These are phyloP conservation scores for Xylariaceae sp. DNA, from an alignment of 2,329 filamentous ascomycete genomes.

Conservation along the genomic window DNA sequence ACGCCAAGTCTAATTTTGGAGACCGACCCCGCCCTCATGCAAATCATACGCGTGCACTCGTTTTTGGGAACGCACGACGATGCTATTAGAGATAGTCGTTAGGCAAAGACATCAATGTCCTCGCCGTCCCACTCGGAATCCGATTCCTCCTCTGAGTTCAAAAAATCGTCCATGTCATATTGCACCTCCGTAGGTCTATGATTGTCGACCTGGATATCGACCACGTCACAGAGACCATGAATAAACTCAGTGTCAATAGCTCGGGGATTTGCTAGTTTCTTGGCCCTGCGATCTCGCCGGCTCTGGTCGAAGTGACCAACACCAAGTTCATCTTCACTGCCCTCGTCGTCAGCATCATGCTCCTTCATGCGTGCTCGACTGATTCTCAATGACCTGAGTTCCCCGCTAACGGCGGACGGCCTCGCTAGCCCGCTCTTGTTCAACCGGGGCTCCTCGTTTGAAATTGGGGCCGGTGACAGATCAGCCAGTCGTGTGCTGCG, in stretches of 20 bases:
- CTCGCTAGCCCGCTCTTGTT: constrained; percentile 15
- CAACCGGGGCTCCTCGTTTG: constrained; percentile 9
- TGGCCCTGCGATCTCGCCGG: constrained; percentile 15
- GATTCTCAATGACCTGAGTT: constrained; percentile 25
- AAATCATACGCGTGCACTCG: constrained; percentile 5
- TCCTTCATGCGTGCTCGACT: constrained; percentile 24
- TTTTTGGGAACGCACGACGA: neutral
- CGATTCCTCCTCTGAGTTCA: constrained; percentile 57
- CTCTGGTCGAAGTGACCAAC: constrained; percentile 13
- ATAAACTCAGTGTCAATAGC: constrained; percentile 41
- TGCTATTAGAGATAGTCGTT: neutral
- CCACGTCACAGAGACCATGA: constrained; percentile 71
- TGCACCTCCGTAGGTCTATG: constrained; percentile 70
- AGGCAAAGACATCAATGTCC: constrained; percentile 29
- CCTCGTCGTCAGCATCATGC: constrained; percentile 39
- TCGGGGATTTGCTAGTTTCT: constrained; percentile 14
- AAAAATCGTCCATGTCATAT: constrained; percentile 72
- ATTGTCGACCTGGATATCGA: constrained; percentile 76
- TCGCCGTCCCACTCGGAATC: constrained; percentile 61
- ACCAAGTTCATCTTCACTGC: constrained; percentile 39
- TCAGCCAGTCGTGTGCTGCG: constrained; percentile 36
- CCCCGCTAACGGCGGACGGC: constrained; percentile 22
- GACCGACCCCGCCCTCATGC: constrained; percentile 6
- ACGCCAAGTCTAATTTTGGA: neutral
- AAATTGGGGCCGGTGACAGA: constrained; percentile 15